Base-by-base conservation (phyloP, 495 filamentous ascomycete genomes). In the Trichoderma reesei region DNA sequence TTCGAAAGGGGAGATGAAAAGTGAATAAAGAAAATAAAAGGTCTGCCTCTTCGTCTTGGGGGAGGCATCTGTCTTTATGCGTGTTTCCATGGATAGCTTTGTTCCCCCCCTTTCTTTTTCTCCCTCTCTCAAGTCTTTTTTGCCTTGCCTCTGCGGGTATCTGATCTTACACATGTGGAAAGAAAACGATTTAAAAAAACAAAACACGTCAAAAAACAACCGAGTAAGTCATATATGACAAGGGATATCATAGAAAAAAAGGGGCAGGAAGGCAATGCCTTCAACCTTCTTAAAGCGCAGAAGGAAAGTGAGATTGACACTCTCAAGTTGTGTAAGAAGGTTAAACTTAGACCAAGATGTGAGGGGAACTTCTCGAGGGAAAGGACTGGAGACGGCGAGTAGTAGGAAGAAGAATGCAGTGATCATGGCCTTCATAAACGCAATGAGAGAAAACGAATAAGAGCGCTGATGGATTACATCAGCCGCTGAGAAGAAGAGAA, bases 111-210 rank as follows among this genome's bases (percentile, higher is more conserved):
- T 61, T 42, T 59, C 54, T 42, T 36, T 37, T 20, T 13, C 26
- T 39, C 56, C 4, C 20, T 37, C 20, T 59, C 54, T 59, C 13
- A 10, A 31, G n/a, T 44, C 13, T 41, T 41, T 16, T 33, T 56
- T 56, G 51, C 51, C 34, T 56, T 56, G 51, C 51, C 51, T 33
- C 51, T 56, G 51, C 51, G 51, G 51, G 51, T 56, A 56, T 56
- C 46, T 54, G 46, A 54, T 54, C 51, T 56, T 56, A 56, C 51
- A 56, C 11, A 56, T 56, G 14, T 56, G 51, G 26, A 56, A 46
- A 46, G 34, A 56, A 10, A 56, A 34, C 51, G 18, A 56, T 26
- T 26, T 16, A 63, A 63, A 63, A 63, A 37, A 34, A 63, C 14
- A 63, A 4, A 51, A 51, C 18, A 51, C 38, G 38, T 20, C 31